Evolutionary conservation across 495 filamentous ascomycete species (phyloP).

Genomic region (Pyrenula massariospora): DNA sequence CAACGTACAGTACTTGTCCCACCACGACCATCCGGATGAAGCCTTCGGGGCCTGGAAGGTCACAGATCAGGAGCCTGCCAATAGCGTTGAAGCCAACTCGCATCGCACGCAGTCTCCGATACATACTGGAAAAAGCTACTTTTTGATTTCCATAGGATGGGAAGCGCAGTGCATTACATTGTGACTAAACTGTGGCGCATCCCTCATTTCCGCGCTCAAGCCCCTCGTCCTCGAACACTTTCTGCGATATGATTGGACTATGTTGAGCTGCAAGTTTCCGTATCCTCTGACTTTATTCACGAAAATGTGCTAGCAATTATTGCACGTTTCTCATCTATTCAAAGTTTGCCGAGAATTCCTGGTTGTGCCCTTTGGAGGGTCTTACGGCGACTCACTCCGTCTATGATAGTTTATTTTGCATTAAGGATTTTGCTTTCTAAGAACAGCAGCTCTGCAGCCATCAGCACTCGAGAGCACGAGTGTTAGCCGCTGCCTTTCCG

Average conservation of each 20-base stretch:
- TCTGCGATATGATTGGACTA: neutral
- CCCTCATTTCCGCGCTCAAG: neutral
- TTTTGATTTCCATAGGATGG: neutral
- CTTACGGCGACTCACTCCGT: neutral
- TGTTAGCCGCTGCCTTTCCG: slow-evolving; percentile 18
- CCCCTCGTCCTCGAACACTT: neutral
- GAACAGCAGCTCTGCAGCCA: slow-evolving; percentile 13
- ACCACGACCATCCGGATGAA: neutral
- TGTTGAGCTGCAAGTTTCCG: neutral
- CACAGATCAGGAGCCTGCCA: neutral
- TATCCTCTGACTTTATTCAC: neutral
- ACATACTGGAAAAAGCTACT: neutral
- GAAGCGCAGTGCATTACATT: neutral
- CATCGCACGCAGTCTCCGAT: neutral
- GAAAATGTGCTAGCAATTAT: neutral
- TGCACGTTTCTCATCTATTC: neutral
- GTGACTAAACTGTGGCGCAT: neutral
- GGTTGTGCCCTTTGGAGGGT: neutral
- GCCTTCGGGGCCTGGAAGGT: neutral
- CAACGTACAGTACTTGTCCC: neutral
- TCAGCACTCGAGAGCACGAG: slow-evolving; percentile 17
- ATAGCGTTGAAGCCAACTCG: neutral
- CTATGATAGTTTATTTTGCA: neutral
- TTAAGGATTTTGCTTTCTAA: neutral
- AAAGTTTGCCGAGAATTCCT: neutral